These are phyloP conservation scores for Suillus clintonianus DNA, from an alignment of 768 basidiomycete species.

Conservation along the genomic window DNA sequence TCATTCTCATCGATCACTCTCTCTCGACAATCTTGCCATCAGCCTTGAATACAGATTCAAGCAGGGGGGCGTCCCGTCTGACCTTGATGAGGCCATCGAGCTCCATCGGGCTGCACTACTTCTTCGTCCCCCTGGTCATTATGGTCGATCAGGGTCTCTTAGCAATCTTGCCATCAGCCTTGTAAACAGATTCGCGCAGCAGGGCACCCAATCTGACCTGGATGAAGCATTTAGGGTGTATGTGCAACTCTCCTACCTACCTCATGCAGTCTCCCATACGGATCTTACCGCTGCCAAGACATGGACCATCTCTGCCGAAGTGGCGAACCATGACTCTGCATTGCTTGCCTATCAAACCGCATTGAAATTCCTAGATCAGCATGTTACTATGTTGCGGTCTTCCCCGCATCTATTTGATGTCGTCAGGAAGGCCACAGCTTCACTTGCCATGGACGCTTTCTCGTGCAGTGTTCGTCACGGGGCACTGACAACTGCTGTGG, in stretches of 20 bases:
- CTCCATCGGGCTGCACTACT: constrained; percentile 11
- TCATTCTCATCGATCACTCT: background rate
- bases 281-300: too few species aligned
- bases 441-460: constrained; percentile 26
- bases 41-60: background rate
- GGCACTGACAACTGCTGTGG: constrained; percentile 26
- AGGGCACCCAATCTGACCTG: constrained; percentile 9
- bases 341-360: constrained; percentile 30
- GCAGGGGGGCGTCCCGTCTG: background rate
- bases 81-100: constrained; percentile 14
- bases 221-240: constrained; percentile 8
- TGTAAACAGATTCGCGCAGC: constrained; percentile 7
- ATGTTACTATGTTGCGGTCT: constrained; percentile 15
- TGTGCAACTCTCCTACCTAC: background rate
- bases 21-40: background rate
- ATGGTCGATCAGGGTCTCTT: constrained; percentile 7
- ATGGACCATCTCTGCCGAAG: constrained; percentile 10
- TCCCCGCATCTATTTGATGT: constrained; percentile 16
- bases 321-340: constrained; percentile 23
- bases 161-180: constrained; percentile 12
- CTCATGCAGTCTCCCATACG: too few species aligned
- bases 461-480: constrained; percentile 25
- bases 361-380: constrained; percentile 24
- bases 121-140: constrained; percentile 6
- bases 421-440: constrained; percentile 9